Evolutionary conservation across 495 filamentous ascomycete genomes (phyloP), one percentile per base, ranked within the genome.

Genomic region (Entonaema liquescens): DNA sequence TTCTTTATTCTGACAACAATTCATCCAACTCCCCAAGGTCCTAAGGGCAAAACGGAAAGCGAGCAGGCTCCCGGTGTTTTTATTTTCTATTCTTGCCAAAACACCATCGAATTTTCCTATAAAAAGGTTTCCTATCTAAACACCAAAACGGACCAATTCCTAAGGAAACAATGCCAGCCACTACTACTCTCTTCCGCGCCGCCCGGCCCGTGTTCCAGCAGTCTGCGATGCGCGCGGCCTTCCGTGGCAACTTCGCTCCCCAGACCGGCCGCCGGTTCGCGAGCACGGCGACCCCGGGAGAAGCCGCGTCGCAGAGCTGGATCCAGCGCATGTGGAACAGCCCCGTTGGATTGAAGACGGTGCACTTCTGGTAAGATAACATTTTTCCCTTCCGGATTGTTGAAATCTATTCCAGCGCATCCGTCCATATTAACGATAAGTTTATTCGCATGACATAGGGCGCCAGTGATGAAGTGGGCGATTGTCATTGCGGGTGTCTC

Each of bases 391-490:
- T 36, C 44, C 31, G 28, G 60, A 28, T 21, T 23, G 8, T 8
- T 2, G 15, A 28, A 2, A 13, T 28, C 5, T 15, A 23, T 23
- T 11, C 44, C 38, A 55, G 59, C 52, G 59, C 28, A 59, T 47
- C 35, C 66, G 50, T 50, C 15, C 21, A 59, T 23, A 8, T 36
- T 70, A 38, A 70, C 60, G 12, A n/a, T 23, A 9, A 5, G 12
- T 26, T 3, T 8, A 6, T 42, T 56, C 33, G 15, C 63, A 13
- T 21, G n/a, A 13, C 12, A 29, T 73, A 95, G 92, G 93, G 95
- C 95, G 25, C 95, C 95, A 31, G 89, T 99, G 35, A 97, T 98
- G 92, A 99, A 98, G 90, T 99, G 95, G 95, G 87, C 83, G 70
- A 81, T 99, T 70, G 95, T 98, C 79, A 84, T 99, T 68, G 92